phyloP scores from a whole-genome alignment of 306 rosid genomes.

The Cicer yamashitae region DNA sequence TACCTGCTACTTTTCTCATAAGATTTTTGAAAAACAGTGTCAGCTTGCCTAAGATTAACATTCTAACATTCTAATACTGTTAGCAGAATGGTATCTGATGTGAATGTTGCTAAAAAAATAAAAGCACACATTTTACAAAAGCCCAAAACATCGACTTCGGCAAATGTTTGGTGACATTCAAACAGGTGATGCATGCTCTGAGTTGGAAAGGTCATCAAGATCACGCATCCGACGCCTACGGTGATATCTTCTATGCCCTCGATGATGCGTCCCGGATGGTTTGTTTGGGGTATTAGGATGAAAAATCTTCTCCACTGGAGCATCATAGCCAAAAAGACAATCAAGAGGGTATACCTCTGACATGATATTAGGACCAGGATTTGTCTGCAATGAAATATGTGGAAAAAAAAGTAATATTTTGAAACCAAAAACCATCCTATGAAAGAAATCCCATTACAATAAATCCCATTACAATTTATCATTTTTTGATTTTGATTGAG shows the following conservation, averaged over 20 bases:
- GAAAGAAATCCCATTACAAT: too few species aligned
- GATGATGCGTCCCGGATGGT: conserved; percentile 49
- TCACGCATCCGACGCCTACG: conserved; percentile 68
- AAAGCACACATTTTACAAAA: not conserved
- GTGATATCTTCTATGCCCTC: conserved; percentile 64
- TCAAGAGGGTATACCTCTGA: conserved; percentile 73
- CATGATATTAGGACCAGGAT: conserved; percentile 45
- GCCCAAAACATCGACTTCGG: conserved; percentile 12
- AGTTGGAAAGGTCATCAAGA: conserved; percentile 45
- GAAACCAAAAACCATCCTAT: not conserved
- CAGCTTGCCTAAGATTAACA: too few species aligned
- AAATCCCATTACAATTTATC: not conserved
- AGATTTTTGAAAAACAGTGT: not conserved
- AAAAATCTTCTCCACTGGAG: conserved; percentile 58
- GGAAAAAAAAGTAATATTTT: not conserved
- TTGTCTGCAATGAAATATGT: conserved; percentile 50
- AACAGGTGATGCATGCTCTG: conserved; percentile 38
- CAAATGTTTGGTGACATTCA: conserved; percentile 31
- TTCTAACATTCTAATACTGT: not conserved
- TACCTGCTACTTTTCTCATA: not conserved
- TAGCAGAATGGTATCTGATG: conserved; percentile 11
- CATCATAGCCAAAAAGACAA: conserved; percentile 61
- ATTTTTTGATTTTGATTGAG: conserved; percentile 12
- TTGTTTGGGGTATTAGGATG: conserved; percentile 49
- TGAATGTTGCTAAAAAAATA: conserved; percentile 7